These are phyloP conservation scores for Ceratobasidium papillatum DNA, from an alignment of 1,284 basidiomycete species.

Conservation along the genomic window DNA sequence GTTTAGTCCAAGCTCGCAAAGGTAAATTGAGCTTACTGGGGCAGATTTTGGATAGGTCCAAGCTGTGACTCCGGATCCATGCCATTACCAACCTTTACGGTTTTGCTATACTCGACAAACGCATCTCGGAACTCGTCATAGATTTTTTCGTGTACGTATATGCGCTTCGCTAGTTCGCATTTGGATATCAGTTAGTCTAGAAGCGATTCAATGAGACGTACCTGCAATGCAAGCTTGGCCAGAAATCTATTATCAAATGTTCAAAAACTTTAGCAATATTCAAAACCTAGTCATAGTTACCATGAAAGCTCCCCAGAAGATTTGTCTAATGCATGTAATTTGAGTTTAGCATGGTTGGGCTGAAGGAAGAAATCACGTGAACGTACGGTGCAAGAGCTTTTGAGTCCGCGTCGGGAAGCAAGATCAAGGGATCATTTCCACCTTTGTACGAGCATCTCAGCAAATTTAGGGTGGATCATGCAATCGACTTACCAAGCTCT, in stretches of 20 bases:
- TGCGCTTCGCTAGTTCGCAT: constrained; percentile 59
- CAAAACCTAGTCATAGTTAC: no score
- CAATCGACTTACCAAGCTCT: constrained; percentile 64
- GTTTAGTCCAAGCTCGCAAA: no score
- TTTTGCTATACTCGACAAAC: constrained; percentile 52
- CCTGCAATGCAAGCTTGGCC: no score
- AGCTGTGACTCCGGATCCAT: constrained; percentile 53
- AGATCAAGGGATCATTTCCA: constrained; percentile 16
- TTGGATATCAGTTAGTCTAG: no score
- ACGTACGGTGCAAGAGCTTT: constrained; percentile 5
- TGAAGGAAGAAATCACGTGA: no score
- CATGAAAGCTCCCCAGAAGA: no score
- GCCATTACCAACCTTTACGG: constrained; percentile 59
- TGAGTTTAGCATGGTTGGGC: no score
- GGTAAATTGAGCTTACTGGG: no score
- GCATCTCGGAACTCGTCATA: constrained; percentile 49
- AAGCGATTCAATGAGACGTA: no score
- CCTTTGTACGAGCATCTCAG: not conserved
- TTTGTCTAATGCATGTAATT: no score
- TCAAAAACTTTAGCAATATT: no score
- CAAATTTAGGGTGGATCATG: not conserved
- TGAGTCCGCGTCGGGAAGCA: constrained; percentile 16
- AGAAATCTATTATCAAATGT: no score
- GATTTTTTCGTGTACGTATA: constrained; percentile 63
- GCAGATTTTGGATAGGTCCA: constrained; percentile 14